Evolutionary conservation across 257 asterid species (phyloP).

Genomic region (Ilex asprella): DNA sequence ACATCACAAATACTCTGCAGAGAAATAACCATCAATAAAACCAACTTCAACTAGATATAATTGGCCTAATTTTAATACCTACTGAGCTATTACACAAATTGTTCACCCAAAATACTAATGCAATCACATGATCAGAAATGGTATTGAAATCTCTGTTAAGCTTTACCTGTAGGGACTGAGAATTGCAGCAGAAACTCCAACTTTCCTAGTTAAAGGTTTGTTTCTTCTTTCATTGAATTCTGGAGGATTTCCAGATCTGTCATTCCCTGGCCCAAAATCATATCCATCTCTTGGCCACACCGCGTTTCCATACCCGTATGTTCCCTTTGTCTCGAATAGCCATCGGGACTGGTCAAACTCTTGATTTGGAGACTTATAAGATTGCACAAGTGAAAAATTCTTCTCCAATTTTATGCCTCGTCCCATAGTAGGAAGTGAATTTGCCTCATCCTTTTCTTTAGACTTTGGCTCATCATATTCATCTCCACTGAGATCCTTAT

Average conservation of each 20-base stretch:
- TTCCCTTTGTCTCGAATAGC: constrained; percentile 93
- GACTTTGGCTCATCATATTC: constrained; percentile 41
- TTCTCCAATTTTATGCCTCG: constrained; percentile 49
- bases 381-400: constrained; percentile 76
- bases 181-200: constrained; percentile 76
- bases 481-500: constrained; percentile 38
- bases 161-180: constrained; percentile 82
- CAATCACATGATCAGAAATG: no score
- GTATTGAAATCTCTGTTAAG: no score
- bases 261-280: constrained; percentile 47
- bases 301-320: constrained; percentile 96
- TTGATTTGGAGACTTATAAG: constrained; percentile 76
- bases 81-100: no score
- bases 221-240: constrained; percentile 74
- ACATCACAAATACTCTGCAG: no score
- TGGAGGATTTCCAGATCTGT: constrained; percentile 54
- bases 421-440: constrained; percentile 57
- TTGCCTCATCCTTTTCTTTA: constrained; percentile 60
- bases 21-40: no score
- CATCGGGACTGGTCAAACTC: constrained; percentile 81
- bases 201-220: constrained; percentile 76
- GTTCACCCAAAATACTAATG: no score
- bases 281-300: constrained; percentile 80
- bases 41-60: no score
- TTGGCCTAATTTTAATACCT: no score